phyloP scores from a whole-genome alignment of 192 early-diverging fungal genomes.

The Dispira simplex region DNA sequence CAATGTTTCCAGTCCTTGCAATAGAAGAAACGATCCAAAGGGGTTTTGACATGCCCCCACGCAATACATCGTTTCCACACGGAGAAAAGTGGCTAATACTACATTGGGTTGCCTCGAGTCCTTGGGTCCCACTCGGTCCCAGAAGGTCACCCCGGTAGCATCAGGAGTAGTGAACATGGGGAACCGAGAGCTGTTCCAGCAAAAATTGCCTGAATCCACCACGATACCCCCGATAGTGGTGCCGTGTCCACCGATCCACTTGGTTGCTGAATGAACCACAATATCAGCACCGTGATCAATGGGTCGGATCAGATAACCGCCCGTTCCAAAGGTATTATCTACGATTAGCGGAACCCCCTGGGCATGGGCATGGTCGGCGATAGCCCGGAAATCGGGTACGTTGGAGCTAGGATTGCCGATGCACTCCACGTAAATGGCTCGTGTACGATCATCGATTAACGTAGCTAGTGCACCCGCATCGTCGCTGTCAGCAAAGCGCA shows the following conservation, averaged over 20 bases:
- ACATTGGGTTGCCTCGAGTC: slow-evolving; percentile 28
- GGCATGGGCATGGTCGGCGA: slow-evolving; percentile 53
- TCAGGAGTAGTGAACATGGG: slow-evolving; percentile 65
- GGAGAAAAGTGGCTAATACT: slow-evolving; percentile 47
- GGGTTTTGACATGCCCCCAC: slow-evolving; percentile 64
- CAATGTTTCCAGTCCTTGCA: slow-evolving; percentile 74
- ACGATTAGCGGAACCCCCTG: slow-evolving; percentile 69
- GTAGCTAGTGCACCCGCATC: slow-evolving; percentile 45
- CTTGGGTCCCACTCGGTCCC: slow-evolving; percentile 55
- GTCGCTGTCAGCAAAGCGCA: slow-evolving; percentile 52
- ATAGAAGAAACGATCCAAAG: slow-evolving; percentile 65
- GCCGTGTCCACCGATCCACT: slow-evolving; percentile 75
- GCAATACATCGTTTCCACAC: slow-evolving; percentile 62
- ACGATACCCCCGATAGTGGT: slow-evolving; percentile 73
- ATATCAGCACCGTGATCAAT: slow-evolving; percentile 79
- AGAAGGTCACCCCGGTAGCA: slow-evolving; percentile 66
- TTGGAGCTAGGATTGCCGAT: slow-evolving; percentile 72
- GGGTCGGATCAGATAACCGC: slow-evolving; percentile 55
- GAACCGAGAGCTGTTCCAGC: slow-evolving; percentile 67
- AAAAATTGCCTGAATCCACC: slow-evolving; percentile 62
- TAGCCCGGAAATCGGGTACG: slow-evolving; percentile 60
- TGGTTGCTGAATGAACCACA: slow-evolving; percentile 70
- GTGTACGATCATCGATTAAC: slow-evolving; percentile 63
- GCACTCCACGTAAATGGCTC: slow-evolving; percentile 68
- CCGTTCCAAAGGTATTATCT: slow-evolving; percentile 84